Evolutionary conservation across 2,329 filamentous ascomycete species (phyloP), one percentile per base, ranked within the genome.

Genomic region (Xylariaceae sp.): DNA sequence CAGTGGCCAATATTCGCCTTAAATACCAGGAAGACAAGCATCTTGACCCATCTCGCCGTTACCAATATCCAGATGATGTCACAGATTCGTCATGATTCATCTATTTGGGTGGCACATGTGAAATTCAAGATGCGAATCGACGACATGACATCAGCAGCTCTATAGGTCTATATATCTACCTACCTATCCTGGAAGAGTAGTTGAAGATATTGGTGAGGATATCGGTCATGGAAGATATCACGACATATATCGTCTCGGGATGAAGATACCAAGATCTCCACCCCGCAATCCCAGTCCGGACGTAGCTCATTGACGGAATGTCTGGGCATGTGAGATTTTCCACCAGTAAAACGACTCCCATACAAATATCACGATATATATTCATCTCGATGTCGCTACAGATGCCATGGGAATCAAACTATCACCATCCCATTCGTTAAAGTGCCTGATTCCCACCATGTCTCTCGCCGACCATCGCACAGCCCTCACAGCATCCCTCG

Each of bases 401-500:
- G n/a, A n/a, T n/a, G n/a, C n/a, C n/a, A n/a, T n/a, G n/a, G n/a
- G n/a, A n/a, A n/a, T n/a, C n/a, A n/a, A n/a, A n/a, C n/a, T n/a
- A n/a, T n/a, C n/a, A n/a, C n/a, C n/a, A n/a, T n/a, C n/a, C n/a
- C 15, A 30, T 23, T 6, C 35, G n/a, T 10, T n/a, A 1, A 18
- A 5, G 1, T 50, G 5, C 6, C 4, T 15, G 15, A 13, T 39
- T 9, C 13, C 39, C 39, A 62, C 30, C 7, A 68, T 69, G 66
- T 64, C 66, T 44, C 62, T 68, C 51, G 17, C 55, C 34, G 65
- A 66, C 17, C 65, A 71, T 62, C 51, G 62, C 13, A 45, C 48
- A 42, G 64, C 65, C 15, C 64, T 77, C 5, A 59, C 58, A 2
- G 62, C 34, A 56, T 74, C 75, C 17, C 69, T 78, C 9, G 64